phyloP scores from a whole-genome alignment of 345 rosid genomes.

The Eucalyptus pauciflora region DNA sequence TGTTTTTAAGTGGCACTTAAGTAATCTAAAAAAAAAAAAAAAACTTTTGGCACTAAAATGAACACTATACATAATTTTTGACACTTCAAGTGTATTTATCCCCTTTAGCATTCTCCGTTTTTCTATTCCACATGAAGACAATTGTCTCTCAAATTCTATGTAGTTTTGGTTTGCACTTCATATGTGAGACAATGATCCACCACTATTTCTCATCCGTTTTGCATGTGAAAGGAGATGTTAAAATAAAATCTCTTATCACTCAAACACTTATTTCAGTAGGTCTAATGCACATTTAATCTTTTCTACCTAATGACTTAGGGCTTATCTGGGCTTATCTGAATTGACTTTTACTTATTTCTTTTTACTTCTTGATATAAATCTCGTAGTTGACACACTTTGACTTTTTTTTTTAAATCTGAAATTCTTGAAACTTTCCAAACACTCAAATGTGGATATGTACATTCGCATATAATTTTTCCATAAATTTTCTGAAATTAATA shows the following conservation, averaged over 20 bases:
- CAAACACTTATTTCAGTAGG: not conserved
- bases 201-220: not conserved
- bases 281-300: not conserved
- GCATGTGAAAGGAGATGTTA: not conserved
- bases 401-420: not conserved
- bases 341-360: not conserved
- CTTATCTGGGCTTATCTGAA: not conserved
- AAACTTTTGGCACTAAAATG: too few relatives aligned
- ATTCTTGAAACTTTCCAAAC: not conserved
- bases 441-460: not conserved
- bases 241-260: not conserved
- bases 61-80: too few relatives aligned
- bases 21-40: too few relatives aligned
- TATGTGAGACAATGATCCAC: not conserved
- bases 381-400: not conserved
- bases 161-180: not conserved
- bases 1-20: too few relatives aligned
- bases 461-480: not conserved
- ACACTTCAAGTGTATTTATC: too few relatives aligned
- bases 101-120: not conserved
- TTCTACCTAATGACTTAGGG: not conserved
- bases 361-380: not conserved
- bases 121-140: not conserved
- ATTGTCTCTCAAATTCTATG: not conserved
- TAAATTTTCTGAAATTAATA: not conserved